Evolutionary conservation across 73 alveolate genomes (phyloP).

Genomic region (Paramecium pentaurelia): DNA sequence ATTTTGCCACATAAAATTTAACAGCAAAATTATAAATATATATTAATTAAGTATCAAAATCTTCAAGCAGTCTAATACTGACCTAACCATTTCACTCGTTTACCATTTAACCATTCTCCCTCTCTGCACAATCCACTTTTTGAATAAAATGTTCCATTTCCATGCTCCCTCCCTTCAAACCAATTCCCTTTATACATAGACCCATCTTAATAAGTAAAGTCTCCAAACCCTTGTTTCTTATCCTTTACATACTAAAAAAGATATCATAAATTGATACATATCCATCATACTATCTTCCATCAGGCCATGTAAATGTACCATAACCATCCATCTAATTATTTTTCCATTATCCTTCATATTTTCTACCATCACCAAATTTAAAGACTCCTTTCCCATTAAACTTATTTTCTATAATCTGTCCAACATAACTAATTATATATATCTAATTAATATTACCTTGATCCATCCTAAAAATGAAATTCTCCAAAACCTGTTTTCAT

Average conservation of each 20-base stretch:
- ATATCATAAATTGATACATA: background rate
- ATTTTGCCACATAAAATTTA: background rate
- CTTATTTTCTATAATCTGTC: background rate
- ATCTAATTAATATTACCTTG: background rate
- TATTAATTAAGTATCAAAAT: background rate
- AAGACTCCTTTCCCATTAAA: constrained; percentile 57
- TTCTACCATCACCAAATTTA: constrained; percentile 56
- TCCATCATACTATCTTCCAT: constrained; percentile 39
- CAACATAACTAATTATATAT: background rate
- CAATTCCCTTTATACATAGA: constrained; percentile 35
- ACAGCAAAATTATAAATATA: background rate
- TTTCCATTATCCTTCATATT: constrained; percentile 59
- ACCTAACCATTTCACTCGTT: constrained; percentile 35
- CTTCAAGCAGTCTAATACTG: background rate
- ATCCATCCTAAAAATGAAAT: constrained; percentile 66
- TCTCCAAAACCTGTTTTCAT: constrained; percentile 65
- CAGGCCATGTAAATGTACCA: constrained; percentile 50
- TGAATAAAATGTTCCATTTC: constrained; percentile 24
- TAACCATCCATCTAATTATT: constrained; percentile 25
- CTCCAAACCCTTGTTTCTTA: constrained; percentile 29
- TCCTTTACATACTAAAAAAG: constrained; percentile 3
- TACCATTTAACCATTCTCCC: constrained; percentile 51
- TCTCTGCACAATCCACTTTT: background rate
- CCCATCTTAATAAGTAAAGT: constrained; percentile 15
- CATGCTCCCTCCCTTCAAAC: constrained; percentile 55